Conservation (phyloP, 2,329 filamentous ascomycete genomes). For the Cladophialophora bantiana region DNA sequence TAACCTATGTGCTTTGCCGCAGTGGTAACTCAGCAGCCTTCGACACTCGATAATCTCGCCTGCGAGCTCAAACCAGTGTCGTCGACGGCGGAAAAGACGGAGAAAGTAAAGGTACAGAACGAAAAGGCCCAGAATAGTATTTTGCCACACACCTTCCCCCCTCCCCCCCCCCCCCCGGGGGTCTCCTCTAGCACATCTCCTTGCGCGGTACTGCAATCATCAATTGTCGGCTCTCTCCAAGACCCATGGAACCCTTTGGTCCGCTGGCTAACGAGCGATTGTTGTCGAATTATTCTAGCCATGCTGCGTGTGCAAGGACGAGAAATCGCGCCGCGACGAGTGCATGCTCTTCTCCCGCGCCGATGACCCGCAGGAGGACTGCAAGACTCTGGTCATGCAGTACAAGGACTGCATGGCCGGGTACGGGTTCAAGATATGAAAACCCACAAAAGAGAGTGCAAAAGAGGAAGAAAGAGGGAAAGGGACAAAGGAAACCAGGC, state of each 20-base stretch:
- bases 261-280: conserved; percentile 3
- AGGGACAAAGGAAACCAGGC: no score
- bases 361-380: conserved; percentile 82
- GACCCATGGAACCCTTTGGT: background rate
- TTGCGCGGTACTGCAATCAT: background rate
- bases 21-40: conserved; percentile 24
- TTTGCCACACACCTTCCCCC: no score
- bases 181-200: background rate
- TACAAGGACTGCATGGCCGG: conserved; percentile 93
- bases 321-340: conserved; percentile 91
- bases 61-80: conserved; percentile 25
- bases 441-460: background rate
- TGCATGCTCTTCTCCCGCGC: conserved; percentile 97
- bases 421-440: conserved; percentile 77
- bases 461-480: no score
- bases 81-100: conserved; percentile 21
- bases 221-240: background rate
- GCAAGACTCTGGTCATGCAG: conserved; percentile 79
- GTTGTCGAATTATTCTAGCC: conserved; percentile 63
- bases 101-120: conserved; percentile 39
- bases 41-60: conserved; percentile 29
- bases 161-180: no score
- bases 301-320: conserved; percentile 96
- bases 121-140: background rate
- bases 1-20: background rate